These are phyloP conservation scores for Musa schizocarpa DNA, from an alignment of 176 grass and related monocot genomes.

Conservation along the genomic window DNA sequence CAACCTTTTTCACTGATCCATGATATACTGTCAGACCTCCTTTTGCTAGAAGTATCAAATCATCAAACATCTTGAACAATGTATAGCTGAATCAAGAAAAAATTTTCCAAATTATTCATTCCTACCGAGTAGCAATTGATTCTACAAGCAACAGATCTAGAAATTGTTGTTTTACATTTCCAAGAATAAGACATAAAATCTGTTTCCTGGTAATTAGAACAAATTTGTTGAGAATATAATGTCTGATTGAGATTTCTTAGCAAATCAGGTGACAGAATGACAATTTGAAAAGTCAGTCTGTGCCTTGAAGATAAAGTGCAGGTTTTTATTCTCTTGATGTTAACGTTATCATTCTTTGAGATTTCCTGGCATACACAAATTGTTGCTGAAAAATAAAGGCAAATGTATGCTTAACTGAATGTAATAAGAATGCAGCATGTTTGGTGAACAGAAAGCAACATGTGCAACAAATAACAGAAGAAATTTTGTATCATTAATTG, in stretches of 20 bases:
- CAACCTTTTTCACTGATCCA: slow-evolving; percentile 73
- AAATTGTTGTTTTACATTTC: neutral
- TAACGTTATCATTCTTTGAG: no score
- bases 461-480: neutral
- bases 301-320: no score
- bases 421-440: neutral
- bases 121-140: neutral
- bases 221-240: neutral
- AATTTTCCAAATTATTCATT: slow-evolving; percentile 2
- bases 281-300: no score
- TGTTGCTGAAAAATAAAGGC: no score
- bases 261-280: no score
- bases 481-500: neutral
- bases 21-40: slow-evolving; percentile 70
- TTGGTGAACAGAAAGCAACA: neutral
- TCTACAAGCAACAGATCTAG: neutral
- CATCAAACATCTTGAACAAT: slow-evolving; percentile 75
- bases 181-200: neutral
- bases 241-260: neutral
- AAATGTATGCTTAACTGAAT: neutral
- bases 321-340: no score
- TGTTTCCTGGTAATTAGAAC: neutral
- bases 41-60: slow-evolving; percentile 82
- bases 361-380: no score
- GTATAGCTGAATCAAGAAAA: slow-evolving; percentile 52